Evolutionary conservation across 2,329 filamentous ascomycete species (phyloP).

Genomic region (Claviceps capensis): DNA sequence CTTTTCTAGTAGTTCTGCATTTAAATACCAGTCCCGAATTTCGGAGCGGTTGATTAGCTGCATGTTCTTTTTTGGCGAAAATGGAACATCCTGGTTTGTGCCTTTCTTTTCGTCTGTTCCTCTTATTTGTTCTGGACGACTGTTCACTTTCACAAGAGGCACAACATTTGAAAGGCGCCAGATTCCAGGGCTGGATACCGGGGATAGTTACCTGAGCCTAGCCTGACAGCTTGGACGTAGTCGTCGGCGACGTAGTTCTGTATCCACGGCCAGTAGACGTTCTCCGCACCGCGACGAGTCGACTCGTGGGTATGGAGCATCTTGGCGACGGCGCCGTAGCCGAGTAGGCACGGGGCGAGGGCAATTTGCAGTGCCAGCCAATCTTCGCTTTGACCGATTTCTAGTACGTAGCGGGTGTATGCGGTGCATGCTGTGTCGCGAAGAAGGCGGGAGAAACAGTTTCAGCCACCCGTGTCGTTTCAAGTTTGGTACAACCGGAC

Average conservation of each 20-base stretch:
- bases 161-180: no score
- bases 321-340: conserved; percentile 68
- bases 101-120: neutral
- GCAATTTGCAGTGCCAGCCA: conserved; percentile 78
- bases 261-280: conserved; percentile 83
- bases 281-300: conserved; percentile 45
- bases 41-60: neutral
- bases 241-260: conserved; percentile 75
- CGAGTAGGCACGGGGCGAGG: conserved; percentile 77
- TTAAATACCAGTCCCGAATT: neutral
- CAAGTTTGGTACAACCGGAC: neutral
- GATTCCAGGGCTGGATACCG: neutral
- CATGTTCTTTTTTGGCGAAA: neutral
- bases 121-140: neutral
- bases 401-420: conserved; percentile 76
- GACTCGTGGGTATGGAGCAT: conserved; percentile 50
- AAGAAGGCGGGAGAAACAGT: neutral
- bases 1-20: conserved; percentile 57
- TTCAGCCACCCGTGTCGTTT: neutral
- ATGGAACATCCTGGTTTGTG: neutral
- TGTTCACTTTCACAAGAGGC: neutral
- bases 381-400: conserved; percentile 76
- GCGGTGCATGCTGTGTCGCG: conserved; percentile 51
- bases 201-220: conserved; percentile 47
- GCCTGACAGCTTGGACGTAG: conserved; percentile 57